phyloP scores from a whole-genome alignment of 768 basidiomycete genomes.

The Tephrocybe sp. region DNA sequence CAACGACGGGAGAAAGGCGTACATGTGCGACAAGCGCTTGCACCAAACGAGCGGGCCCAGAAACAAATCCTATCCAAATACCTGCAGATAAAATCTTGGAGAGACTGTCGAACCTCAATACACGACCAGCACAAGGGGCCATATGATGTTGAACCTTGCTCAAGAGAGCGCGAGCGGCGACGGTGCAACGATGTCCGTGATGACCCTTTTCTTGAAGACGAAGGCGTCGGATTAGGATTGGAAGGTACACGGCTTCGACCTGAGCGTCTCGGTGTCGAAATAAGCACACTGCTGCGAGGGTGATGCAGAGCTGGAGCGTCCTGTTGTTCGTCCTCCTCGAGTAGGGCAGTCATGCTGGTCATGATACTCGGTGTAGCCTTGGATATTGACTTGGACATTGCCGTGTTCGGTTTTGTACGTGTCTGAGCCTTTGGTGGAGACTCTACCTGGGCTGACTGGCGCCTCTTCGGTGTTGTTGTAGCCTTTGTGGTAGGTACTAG shows the following conservation, averaged over 20 bases:
- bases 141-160: conserved; percentile 8
- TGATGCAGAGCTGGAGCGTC: conserved; percentile 19
- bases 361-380: conserved; percentile 41
- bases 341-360: conserved; percentile 49
- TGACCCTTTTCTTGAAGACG: conserved; percentile 2
- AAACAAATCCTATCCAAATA: conserved; percentile 73
- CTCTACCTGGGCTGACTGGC: conserved; percentile 5
- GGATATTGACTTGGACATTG: conserved; percentile 27
- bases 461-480: conserved; percentile 18
- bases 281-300: conserved; percentile 21
- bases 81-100: conserved; percentile 77
- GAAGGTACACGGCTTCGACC: conserved; percentile 11
- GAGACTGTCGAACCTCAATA: conserved; percentile 83
- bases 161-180: conserved; percentile 20
- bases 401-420: conserved; percentile 19
- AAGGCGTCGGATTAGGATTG: conserved; percentile 5
- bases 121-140: conserved; percentile 58
- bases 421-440: conserved; percentile 30
- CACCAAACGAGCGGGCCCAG: conserved; percentile 64
- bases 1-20: conserved; percentile 20
- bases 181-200: conserved; percentile 12
- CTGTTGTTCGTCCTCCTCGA: conserved; percentile 51
- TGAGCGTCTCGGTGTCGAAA: conserved; percentile 18
- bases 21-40: conserved; percentile 67
- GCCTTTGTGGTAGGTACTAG: conserved; percentile 35